Evolutionary conservation across 2,329 filamentous ascomycete species (phyloP).

Genomic region (Aspergillus jensenii): DNA sequence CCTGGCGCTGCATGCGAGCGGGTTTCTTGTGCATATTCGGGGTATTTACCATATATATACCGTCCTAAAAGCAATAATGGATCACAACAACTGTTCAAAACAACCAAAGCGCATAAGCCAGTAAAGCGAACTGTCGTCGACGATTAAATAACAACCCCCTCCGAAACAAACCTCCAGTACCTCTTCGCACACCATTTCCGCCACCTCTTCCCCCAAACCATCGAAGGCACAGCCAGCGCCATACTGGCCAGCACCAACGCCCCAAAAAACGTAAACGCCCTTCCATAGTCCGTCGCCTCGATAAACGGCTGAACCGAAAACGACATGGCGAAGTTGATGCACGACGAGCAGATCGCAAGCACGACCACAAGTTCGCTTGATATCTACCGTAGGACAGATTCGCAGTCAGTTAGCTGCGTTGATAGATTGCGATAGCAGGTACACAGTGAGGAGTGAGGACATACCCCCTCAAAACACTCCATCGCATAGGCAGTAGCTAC

Average conservation of each 20-base stretch:
- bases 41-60: too few relatives aligned
- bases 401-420: too few relatives aligned
- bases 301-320: constrained; percentile 44
- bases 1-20: too few relatives aligned
- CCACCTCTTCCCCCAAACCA: constrained; percentile 37
- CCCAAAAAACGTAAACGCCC: constrained; percentile 38
- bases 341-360: constrained; percentile 36
- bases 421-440: too few relatives aligned
- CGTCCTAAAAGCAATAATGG: too few relatives aligned
- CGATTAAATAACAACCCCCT: constrained; percentile 10
- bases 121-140: too few relatives aligned
- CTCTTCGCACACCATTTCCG: constrained; percentile 24
- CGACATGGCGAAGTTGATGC: constrained; percentile 38
- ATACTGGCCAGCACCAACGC: constrained; percentile 26
- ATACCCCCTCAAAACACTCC: constrained; percentile 36
- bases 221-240: constrained; percentile 29
- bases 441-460: too few relatives aligned
- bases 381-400: constrained; percentile 20
- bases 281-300: constrained; percentile 33
- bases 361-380: constrained; percentile 41
- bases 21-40: too few relatives aligned
- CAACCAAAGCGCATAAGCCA: background rate
- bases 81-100: too few relatives aligned
- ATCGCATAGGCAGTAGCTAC: constrained; percentile 44
- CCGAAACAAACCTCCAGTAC: constrained; percentile 28